These are phyloP conservation scores for Naganishia onofrii DNA, from an alignment of 768 basidiomycete species.

Conservation along the genomic window DNA sequence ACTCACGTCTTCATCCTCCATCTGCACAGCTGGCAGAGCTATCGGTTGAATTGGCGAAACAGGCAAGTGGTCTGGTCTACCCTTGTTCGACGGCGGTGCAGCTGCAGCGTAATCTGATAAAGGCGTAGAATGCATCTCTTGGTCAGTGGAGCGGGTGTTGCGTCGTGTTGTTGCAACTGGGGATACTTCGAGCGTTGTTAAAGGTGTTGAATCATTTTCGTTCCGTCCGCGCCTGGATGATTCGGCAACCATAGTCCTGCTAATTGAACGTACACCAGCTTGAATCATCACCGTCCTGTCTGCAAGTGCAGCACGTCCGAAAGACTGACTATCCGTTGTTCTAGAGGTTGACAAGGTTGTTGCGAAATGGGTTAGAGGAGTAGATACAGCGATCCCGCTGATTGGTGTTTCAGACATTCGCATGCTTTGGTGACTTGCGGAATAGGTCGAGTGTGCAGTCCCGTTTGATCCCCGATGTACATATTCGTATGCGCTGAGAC, in stretches of 20 bases:
- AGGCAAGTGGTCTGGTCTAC: background rate
- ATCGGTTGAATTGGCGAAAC: background rate
- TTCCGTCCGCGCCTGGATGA: background rate
- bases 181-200: conserved; percentile 1
- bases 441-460: background rate
- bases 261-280: background rate
- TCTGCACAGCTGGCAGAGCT: background rate
- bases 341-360: background rate
- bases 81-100: background rate
- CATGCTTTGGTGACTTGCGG: too few species aligned
- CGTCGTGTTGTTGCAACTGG: background rate
- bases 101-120: conserved; percentile 3
- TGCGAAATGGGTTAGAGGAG: conserved; percentile 11
- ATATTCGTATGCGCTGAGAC: conserved; percentile 9
- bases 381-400: background rate
- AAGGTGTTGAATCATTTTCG: background rate
- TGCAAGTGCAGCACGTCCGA: too few species aligned
- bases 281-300: background rate
- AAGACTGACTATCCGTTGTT: background rate
- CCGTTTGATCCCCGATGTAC: background rate
- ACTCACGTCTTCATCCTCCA: background rate
- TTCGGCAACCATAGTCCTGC: background rate
- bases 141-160: background rate
- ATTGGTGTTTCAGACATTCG: background rate
- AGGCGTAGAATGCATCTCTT: conserved; percentile 1